These are phyloP conservation scores for Pestalotiopsis sp. DNA, from an alignment of 2,329 filamentous ascomycete species.

Conservation along the genomic window DNA sequence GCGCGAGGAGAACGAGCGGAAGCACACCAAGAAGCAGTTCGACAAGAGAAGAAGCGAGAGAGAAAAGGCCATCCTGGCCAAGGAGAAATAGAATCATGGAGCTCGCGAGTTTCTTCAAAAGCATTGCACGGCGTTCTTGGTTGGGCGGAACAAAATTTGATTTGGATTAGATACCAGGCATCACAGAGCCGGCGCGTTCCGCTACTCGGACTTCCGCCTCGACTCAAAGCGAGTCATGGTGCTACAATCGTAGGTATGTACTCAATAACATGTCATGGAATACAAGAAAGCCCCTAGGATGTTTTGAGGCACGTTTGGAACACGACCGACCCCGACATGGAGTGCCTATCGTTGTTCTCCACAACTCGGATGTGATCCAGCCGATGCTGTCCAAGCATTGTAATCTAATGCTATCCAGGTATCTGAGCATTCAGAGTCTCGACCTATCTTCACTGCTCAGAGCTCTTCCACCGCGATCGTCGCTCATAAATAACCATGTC, in stretches of 20 bases:
- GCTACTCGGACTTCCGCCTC: neutral
- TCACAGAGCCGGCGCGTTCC: conserved; percentile 1
- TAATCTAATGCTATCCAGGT: neutral
- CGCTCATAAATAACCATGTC: neutral
- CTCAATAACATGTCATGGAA: neutral
- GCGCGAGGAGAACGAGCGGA: conserved; percentile 90
- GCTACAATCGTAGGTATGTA: neutral
- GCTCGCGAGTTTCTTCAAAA: neutral
- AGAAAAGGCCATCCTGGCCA: conserved; percentile 87
- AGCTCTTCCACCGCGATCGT: too few species aligned
- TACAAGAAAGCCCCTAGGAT: neutral
- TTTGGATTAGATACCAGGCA: conserved; percentile 8
- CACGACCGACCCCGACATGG: neutral
- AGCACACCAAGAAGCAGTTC: conserved; percentile 84
- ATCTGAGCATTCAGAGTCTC: too few species aligned
- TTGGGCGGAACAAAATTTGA: neutral
- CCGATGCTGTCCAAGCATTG: neutral
- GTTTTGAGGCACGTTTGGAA: neutral
- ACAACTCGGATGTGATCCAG: neutral
- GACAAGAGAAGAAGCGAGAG: conserved; percentile 75
- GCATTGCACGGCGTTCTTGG: conserved; percentile 14
- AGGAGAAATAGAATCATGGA: conserved; percentile 48
- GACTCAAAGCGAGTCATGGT: neutral
- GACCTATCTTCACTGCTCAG: too few species aligned
- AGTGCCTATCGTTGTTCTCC: neutral